Evolutionary conservation across 2,329 filamentous ascomycete genomes (phyloP).

Genomic region (Talaromyces sp.): DNA sequence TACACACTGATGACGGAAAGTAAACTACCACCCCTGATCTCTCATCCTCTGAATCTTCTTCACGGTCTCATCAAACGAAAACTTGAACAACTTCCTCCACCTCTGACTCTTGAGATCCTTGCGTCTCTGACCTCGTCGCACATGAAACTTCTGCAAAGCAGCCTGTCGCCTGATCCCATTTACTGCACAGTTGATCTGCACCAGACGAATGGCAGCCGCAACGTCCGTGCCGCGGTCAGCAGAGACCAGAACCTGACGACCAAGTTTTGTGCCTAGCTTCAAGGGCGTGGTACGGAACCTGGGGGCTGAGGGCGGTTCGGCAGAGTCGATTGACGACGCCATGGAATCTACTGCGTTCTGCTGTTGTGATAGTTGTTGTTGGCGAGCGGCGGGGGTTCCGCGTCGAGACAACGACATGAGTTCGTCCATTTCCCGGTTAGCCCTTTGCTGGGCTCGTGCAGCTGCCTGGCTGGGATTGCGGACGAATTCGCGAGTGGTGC

Average conservation of each 20-base stretch:
- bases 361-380: neutral
- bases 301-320: neutral
- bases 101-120: conserved; percentile 39
- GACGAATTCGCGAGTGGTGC: neutral
- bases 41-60: conserved; percentile 43
- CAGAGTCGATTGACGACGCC: neutral
- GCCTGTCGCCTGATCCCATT: conserved; percentile 36
- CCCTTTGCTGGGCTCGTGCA: neutral
- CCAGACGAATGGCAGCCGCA: conserved; percentile 26
- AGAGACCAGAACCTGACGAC: conserved; percentile 35
- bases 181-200: conserved; percentile 26
- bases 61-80: conserved; percentile 42
- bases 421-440: neutral
- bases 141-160: conserved; percentile 39
- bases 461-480: neutral
- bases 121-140: conserved; percentile 39
- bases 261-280: conserved; percentile 37
- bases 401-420: neutral
- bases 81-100: conserved; percentile 46
- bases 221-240: conserved; percentile 33
- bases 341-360: neutral
- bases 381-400: neutral
- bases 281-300: conserved; percentile 10
- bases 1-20: neutral
- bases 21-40: conserved; percentile 44